A percentile compares a stretch with the other conserved stretches of the same genome.
These are phyloP conservation scores for Blepharisma undulans DNA, from an alignment of 169 alveolate genomes.

Conservation along the genomic window DNA sequence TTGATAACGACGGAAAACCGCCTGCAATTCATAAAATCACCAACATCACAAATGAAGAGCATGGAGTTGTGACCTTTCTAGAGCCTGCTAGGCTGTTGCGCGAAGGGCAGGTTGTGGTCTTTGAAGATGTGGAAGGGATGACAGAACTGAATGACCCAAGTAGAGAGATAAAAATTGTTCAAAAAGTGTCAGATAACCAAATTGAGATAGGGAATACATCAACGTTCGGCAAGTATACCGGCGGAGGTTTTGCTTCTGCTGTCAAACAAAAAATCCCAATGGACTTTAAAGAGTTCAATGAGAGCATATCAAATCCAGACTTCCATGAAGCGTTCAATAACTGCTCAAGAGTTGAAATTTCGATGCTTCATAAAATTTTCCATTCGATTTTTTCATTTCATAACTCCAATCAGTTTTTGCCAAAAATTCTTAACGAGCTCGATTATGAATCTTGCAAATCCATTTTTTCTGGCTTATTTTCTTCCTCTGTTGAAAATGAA, in stretches of 20 bases:
- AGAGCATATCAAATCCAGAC: slow-evolving; percentile 67
- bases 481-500: slow-evolving; percentile 77
- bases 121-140: slow-evolving; percentile 97
- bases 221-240: background rate
- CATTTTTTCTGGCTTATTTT: background rate
- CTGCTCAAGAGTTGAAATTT: too few relatives aligned
- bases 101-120: slow-evolving; percentile 94
- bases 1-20: slow-evolving; percentile 50
- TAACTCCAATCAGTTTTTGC: slow-evolving; percentile 63
- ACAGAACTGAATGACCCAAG: slow-evolving; percentile 89
- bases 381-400: slow-evolving; percentile 79
- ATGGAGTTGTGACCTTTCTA: slow-evolving; percentile 72
- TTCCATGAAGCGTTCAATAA: slow-evolving; percentile 76
- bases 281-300: slow-evolving; percentile 52
- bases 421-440: slow-evolving; percentile 62
- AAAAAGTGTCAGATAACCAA: slow-evolving; percentile 84
- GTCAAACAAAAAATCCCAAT: slow-evolving; percentile 88
- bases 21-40: background rate
- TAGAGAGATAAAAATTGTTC: slow-evolving; percentile 91
- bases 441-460: slow-evolving; percentile 50
- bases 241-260: slow-evolving; percentile 90
- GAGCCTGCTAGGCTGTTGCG: slow-evolving; percentile 90
- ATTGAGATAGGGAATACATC: slow-evolving; percentile 89
- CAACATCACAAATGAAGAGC: slow-evolving; percentile 57
- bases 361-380: slow-evolving; percentile 88